Evolutionary conservation across 1,139 yeast genomes (phyloP).

Genomic region (Debaryomyces robertsiae): DNA sequence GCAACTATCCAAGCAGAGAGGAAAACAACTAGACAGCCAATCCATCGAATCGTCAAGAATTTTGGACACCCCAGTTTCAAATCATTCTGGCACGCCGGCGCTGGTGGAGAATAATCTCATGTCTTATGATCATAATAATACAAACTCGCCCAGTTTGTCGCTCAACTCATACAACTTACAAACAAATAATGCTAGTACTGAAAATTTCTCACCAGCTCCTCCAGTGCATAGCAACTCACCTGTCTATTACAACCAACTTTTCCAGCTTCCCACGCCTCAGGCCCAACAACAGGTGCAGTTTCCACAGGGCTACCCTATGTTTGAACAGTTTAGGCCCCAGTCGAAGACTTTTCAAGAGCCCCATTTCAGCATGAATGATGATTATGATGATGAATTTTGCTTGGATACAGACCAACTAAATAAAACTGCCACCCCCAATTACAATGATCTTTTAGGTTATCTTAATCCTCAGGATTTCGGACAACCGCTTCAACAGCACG

Average conservation of each 20-base stretch:
- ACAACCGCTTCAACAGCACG: slow-evolving; percentile 18
- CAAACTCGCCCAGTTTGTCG: slow-evolving; percentile 17
- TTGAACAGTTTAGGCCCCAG: slow-evolving; percentile 8
- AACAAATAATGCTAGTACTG: slow-evolving; percentile 1
- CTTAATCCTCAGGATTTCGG: slow-evolving; percentile 15
- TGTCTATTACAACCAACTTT: slow-evolving; percentile 8
- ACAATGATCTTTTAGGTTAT: slow-evolving; percentile 22
- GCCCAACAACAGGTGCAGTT: slow-evolving; percentile 7
- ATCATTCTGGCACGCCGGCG: slow-evolving; percentile 13
- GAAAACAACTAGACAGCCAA: slow-evolving; percentile 7
- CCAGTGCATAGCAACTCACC: slow-evolving; percentile 11
- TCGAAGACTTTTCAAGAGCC: slow-evolving; percentile 1
- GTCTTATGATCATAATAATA: slow-evolving; percentile 9
- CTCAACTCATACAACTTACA: slow-evolving; percentile 13
- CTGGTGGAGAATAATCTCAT: slow-evolving; percentile 4
- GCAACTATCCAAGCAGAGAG: slow-evolving; percentile 26
- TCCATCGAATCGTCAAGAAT: slow-evolving; percentile 10
- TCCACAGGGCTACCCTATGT: slow-evolving; percentile 5
- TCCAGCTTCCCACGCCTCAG: slow-evolving; percentile 9
- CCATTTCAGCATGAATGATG: slow-evolving; percentile 20
- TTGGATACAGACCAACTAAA: slow-evolving; percentile 49
- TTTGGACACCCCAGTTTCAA: slow-evolving; percentile 16
- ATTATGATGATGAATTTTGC: slow-evolving; percentile 51
- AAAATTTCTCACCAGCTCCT: slow-evolving; percentile 11
- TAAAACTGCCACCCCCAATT: slow-evolving; percentile 23